These are phyloP conservation scores for Sugiyamaella lignohabitans DNA, from an alignment of 805 yeast species.

Conservation along the genomic window DNA sequence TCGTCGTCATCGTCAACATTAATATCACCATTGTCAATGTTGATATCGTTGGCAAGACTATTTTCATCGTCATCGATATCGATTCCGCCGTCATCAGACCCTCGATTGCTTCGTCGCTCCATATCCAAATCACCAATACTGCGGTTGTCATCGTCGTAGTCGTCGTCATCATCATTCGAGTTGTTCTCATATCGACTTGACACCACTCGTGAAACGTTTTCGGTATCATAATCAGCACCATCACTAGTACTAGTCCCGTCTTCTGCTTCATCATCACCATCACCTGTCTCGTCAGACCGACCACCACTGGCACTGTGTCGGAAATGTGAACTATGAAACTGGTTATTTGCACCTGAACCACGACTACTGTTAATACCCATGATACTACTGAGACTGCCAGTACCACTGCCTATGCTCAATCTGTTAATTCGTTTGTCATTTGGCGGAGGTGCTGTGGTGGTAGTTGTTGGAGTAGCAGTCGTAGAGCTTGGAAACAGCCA, in stretches of 20 bases:
- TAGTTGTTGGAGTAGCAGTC: neutral
- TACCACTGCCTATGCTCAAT: neutral
- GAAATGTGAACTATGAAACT: too few relatives aligned
- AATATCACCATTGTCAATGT: too few relatives aligned
- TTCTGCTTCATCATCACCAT: neutral
- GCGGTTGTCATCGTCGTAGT: neutral
- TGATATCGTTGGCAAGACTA: neutral
- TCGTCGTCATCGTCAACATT: neutral
- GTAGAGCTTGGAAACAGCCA: slow-evolving; percentile 14
- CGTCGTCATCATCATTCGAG: too few relatives aligned
- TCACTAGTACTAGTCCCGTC: neutral
- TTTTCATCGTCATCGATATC: neutral
- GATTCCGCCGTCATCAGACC: slow-evolving; percentile 1
- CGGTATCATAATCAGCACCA: slow-evolving; percentile 1
- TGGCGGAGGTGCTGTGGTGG: slow-evolving; percentile 1
- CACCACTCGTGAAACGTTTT: neutral
- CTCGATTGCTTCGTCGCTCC: too few relatives aligned
- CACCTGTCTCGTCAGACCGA: neutral
- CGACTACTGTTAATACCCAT: neutral
- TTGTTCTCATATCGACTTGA: neutral
- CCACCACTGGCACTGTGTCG: neutral
- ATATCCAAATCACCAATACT: too few relatives aligned
- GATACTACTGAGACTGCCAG: neutral
- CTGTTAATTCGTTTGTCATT: neutral
- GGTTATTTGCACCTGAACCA: neutral